Evolutionary conservation across 2,329 filamentous ascomycete genomes (phyloP).

Genomic region (Phoma sp.): DNA sequence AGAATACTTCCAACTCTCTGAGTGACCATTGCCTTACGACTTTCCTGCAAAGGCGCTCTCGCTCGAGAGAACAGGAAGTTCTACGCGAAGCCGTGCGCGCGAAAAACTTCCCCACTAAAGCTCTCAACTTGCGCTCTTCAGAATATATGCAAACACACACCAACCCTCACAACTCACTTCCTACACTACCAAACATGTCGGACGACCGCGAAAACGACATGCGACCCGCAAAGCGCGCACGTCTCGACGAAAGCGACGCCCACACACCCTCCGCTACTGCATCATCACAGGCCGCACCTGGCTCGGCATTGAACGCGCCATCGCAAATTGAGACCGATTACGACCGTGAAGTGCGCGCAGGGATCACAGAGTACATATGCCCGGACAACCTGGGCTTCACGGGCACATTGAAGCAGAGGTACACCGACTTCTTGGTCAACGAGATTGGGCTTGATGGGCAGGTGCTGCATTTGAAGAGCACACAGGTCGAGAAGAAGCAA

Average conservation of each 20-base stretch:
- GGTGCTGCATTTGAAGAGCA: slow-evolving; percentile 72
- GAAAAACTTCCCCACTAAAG: slow-evolving; percentile 39
- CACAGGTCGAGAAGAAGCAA: slow-evolving; percentile 38
- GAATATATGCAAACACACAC: background rate
- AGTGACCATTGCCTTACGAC: too few species aligned
- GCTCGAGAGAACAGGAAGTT: background rate
- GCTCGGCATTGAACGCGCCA: slow-evolving; percentile 16
- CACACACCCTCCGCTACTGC: slow-evolving; percentile 19
- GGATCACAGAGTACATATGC: slow-evolving; percentile 70
- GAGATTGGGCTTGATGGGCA: slow-evolving; percentile 79
- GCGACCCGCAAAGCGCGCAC: slow-evolving; percentile 43
- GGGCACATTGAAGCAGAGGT: slow-evolving; percentile 74
- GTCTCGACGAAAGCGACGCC: slow-evolving; percentile 33
- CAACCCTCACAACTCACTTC: slow-evolving; percentile 3
- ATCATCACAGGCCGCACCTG: slow-evolving; percentile 20
- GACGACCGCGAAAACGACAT: slow-evolving; percentile 19
- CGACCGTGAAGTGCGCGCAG: slow-evolving; percentile 55
- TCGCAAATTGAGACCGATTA: slow-evolving; percentile 35
- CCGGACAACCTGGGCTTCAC: slow-evolving; percentile 64
- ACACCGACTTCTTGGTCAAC: slow-evolving; percentile 91
- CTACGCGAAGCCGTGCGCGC: slow-evolving; percentile 17
- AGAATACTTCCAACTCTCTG: too few species aligned
- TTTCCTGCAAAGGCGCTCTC: too few species aligned
- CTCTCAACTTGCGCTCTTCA: slow-evolving; percentile 8
- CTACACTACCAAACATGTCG: slow-evolving; percentile 20